Percentiles rank a stretch among this genome's conserved stretches.
phyloP scores from a whole-genome alignment of 768 basidiomycete genomes.

The Lactarius tabidus region DNA sequence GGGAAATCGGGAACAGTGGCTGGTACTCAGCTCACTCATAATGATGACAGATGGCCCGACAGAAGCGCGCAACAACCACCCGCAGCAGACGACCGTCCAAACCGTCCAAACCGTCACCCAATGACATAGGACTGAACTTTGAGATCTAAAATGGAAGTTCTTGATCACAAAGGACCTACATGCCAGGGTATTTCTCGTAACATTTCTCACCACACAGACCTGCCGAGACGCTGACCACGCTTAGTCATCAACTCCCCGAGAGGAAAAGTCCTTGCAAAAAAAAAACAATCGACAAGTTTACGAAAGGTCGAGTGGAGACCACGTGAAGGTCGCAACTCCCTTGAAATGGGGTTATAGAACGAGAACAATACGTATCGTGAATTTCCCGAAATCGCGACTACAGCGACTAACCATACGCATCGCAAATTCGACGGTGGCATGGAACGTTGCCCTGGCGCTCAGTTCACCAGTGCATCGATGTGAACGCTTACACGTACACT shows the following conservation, averaged over 20 bases:
- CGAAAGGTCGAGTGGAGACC: background rate
- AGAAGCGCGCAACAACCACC: background rate
- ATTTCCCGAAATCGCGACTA: background rate
- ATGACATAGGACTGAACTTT: background rate
- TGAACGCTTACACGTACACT: background rate
- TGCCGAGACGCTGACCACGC: background rate
- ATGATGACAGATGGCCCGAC: background rate
- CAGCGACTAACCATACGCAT: constrained; percentile 10
- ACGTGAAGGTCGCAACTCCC: background rate
- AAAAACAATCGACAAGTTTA: background rate
- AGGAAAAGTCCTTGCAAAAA: background rate
- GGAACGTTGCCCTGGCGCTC: background rate
- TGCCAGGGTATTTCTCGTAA: background rate
- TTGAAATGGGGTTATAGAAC: background rate
- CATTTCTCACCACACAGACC: no score
- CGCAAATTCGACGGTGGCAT: constrained; percentile 11
- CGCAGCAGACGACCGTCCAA: background rate
- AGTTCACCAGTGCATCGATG: background rate
- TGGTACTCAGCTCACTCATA: background rate
- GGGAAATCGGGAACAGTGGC: background rate
- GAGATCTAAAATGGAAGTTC: background rate
- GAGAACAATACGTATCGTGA: background rate
- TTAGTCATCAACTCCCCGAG: background rate
- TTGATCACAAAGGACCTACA: background rate
- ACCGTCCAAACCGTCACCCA: background rate